Base-by-base conservation (phyloP, 148 eudicot species). In the Selenicereus undatus region DNA sequence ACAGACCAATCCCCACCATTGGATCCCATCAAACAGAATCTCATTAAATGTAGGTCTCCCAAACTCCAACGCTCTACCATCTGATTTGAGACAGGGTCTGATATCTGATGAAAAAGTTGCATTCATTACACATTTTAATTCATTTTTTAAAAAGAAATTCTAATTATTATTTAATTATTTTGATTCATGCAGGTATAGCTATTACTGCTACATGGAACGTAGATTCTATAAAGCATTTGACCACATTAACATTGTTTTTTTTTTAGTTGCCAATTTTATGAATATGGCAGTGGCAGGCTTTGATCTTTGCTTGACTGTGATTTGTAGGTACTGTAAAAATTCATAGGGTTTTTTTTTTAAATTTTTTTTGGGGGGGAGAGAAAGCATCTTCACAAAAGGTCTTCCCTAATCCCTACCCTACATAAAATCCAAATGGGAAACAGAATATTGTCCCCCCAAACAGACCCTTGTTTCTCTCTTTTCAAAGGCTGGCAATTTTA, bases 371-470 rank as follows among this genome's bases (percentile, higher is more conserved):
- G 12, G 11, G 9, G 29, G 4, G 36, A 66, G 35, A 5, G 22
- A 17, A 66, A 26, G 6, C 32, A 66, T 26, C 35, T 66, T 66
- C 17, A 26, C 22, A 56, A 66, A 66, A 20, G 62, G 62, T n/a
- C 20, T 56, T 20, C 68, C 68, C 68, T 64, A 64, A 20, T 20
- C 68, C 68, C 68, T 64, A 64, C 68, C 68, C 68, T 64, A 64
- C 71, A 66, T 27, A 66, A 66, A 66, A 66, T 66, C 71, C 71
- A 66, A 66, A 66, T 27, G 71, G 35, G 22, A 66, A 66, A 66
- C 71, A 66, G 71, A 66, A 27, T 27, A 66, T 66, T 66, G 71
- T 66, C 71, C 5, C 36, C 71, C 71, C 32, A 27, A 66, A 27
- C 35, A 27, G 18, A 27, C 71, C 71, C 29, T 64, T 64, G 11